Conservation (phyloP, 2,329 filamentous ascomycete genomes). For the Neonectria ditissima region DNA sequence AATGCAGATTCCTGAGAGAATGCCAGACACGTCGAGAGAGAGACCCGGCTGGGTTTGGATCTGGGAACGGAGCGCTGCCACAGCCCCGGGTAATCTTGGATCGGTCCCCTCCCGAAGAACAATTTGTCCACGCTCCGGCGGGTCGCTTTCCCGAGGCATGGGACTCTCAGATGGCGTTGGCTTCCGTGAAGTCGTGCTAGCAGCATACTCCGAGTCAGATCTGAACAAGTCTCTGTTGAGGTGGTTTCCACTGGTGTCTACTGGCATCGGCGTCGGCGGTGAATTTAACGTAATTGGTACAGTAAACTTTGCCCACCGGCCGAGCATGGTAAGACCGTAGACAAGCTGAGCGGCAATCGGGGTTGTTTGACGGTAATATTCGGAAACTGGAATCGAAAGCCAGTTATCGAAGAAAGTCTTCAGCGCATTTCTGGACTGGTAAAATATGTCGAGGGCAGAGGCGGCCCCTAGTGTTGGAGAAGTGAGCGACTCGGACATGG, state of each 20-base stretch:
- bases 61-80: conserved; percentile 55
- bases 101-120: conserved; percentile 49
- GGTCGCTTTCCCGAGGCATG: conserved; percentile 21
- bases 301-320: conserved; percentile 62
- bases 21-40: conserved; percentile 57
- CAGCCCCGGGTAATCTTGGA: conserved; percentile 53
- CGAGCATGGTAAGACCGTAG: conserved; percentile 63
- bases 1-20: conserved; percentile 55
- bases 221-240: conserved; percentile 32
- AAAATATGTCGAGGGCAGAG: conserved; percentile 62
- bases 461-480: conserved; percentile 51
- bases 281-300: conserved; percentile 50
- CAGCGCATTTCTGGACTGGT: conserved; percentile 60
- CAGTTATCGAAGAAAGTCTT: conserved; percentile 63
- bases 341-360: conserved; percentile 59
- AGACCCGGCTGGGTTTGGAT: conserved; percentile 59
- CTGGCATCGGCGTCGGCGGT: conserved; percentile 41
- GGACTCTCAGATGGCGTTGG: conserved; percentile 23
- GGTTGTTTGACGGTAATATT: conserved; percentile 61
- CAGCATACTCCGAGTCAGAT: conserved; percentile 40
- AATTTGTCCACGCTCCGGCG: conserved; percentile 34
- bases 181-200: conserved; percentile 24
- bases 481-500: conserved; percentile 58
- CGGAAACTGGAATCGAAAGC: conserved; percentile 55
- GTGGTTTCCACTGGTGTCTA: conserved; percentile 39